Percentiles rank a stretch among this genome's conserved stretches.
These are phyloP conservation scores for Fusarium anguioides DNA, from an alignment of 2,329 filamentous ascomycete species.

Conservation along the genomic window DNA sequence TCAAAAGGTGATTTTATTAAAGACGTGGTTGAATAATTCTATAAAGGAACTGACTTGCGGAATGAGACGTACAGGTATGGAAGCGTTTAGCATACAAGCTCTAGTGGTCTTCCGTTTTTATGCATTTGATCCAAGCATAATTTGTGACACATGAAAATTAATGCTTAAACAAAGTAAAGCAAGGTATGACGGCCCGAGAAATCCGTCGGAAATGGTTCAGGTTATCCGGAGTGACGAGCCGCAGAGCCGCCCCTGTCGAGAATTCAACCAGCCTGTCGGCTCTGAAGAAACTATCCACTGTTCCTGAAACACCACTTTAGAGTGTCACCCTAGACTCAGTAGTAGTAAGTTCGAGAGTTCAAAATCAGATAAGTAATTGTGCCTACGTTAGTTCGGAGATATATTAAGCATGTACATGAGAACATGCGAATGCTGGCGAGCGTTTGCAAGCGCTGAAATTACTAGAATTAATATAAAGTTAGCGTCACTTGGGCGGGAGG, in stretches of 20 bases:
- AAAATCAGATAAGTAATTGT: no score
- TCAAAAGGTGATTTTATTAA: neutral
- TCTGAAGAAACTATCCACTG: neutral
- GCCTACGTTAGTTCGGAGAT: no score
- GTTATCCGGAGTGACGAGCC: neutral
- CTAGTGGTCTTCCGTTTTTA: neutral
- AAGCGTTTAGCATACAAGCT: neutral
- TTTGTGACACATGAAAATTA: neutral
- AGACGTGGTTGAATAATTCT: fast-evolving
- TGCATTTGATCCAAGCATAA: neutral
- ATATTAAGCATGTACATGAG: no score
- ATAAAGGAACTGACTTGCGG: neutral
- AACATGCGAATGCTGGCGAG: no score
- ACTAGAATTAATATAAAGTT: no score
- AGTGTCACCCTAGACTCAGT: no score
- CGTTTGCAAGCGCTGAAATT: no score
- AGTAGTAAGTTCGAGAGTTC: no score
- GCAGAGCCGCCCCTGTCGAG: neutral
- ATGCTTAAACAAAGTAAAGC: neutral
- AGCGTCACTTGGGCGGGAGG: no score
- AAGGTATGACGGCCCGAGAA: neutral
- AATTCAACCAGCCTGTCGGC: neutral
- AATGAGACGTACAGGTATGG: neutral
- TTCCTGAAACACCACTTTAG: no score
- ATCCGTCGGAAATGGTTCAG: neutral